These are phyloP conservation scores for Thraustochytrium sp. DNA, from an alignment of 352 stramenopile genomes.

Conservation along the genomic window DNA sequence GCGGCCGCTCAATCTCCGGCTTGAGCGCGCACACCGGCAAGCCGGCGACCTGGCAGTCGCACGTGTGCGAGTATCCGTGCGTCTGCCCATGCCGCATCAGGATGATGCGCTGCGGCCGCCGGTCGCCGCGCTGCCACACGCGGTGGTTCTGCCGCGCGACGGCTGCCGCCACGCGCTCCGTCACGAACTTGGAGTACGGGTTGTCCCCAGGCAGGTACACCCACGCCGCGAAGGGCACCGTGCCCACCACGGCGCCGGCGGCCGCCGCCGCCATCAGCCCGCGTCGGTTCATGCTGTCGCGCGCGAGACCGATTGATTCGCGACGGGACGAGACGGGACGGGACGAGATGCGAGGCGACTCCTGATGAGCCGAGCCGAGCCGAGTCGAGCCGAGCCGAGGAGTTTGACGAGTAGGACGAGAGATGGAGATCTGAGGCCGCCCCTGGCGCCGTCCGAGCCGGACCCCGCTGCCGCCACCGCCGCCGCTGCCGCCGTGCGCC, in stretches of 20 bases:
- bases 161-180: background rate
- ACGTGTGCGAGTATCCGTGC: conserved; percentile 43
- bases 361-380: no score
- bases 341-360: no score
- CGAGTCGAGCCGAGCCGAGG: no score
- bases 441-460: no score
- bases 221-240: conserved; percentile 11
- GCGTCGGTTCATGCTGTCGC: no score
- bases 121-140: conserved; percentile 25
- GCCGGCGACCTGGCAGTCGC: conserved; percentile 41
- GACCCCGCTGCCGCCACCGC: no score
- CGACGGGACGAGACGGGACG: no score
- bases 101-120: conserved; percentile 40
- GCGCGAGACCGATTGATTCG: no score
- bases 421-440: no score
- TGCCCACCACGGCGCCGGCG: background rate
- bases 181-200: conserved; percentile 8
- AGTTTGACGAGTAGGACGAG: no score
- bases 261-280: background rate
- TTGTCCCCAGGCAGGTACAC: background rate
- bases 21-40: conserved; percentile 42
- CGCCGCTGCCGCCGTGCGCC: no score
- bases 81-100: conserved; percentile 40
- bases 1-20: conserved; percentile 25
- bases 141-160: conserved; percentile 16